phyloP scores from a whole-genome alignment of 805 yeast genomes.

The Lachancea lanzarotensis region DNA sequence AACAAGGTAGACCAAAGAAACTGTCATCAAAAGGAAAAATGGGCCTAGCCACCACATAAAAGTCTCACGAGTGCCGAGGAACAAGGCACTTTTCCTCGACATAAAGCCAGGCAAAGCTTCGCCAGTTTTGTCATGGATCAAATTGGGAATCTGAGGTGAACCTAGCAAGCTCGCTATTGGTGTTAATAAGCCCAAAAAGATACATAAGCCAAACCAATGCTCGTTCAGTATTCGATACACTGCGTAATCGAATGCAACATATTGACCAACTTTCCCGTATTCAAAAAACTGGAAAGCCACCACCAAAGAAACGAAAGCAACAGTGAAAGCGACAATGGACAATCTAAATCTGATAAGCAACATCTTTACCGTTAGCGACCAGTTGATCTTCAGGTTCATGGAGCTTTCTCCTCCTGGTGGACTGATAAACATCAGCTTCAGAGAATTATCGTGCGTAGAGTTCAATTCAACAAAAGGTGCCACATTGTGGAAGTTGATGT shows the following conservation, averaged over 20 bases:
- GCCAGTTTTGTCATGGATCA: conserved; percentile 33
- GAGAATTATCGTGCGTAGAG: conserved; percentile 15
- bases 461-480: conserved; percentile 59
- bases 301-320: conserved; percentile 48
- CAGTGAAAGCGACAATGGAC: conserved; percentile 63
- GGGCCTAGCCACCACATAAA: conserved; percentile 55
- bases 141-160: conserved; percentile 44
- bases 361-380: conserved; percentile 49
- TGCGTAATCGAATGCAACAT: conserved; percentile 43
- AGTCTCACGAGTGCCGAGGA: conserved; percentile 58
- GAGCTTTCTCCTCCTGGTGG: conserved; percentile 19
- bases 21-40: conserved; percentile 35
- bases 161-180: conserved; percentile 28
- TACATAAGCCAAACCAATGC: conserved; percentile 22
- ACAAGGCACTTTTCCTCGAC: conserved; percentile 44
- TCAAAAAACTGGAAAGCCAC: conserved; percentile 48
- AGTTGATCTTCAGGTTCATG: conserved; percentile 18
- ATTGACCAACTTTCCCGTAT: conserved; percentile 35
- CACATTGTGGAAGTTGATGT: conserved; percentile 49
- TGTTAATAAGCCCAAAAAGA: conserved; percentile 29
- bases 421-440: conserved; percentile 17
- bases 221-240: conserved; percentile 33
- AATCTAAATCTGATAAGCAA: conserved; percentile 73
- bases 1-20: conserved; percentile 13
- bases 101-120: conserved; percentile 41